Conservation (phyloP, 495 filamentous ascomycete species). For the Bacidia gigantensis region DNA sequence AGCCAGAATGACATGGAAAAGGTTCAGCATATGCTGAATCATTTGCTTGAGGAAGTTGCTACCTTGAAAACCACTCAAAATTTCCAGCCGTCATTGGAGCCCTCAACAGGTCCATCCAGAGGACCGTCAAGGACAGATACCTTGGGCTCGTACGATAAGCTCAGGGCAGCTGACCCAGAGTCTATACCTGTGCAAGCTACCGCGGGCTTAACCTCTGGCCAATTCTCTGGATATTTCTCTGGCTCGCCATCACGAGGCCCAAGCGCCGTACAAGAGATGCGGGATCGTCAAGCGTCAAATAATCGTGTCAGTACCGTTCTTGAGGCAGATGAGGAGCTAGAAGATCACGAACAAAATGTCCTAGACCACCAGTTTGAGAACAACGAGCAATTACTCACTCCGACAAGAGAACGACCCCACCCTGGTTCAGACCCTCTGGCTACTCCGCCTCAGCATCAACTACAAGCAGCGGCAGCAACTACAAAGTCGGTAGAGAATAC, state of each 20-base stretch:
- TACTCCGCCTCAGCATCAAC: constrained; percentile 54
- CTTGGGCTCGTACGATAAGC: constrained; percentile 26
- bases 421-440: constrained; percentile 52
- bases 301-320: constrained; percentile 80
- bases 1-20: constrained; percentile 75
- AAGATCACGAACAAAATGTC: constrained; percentile 35
- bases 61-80: constrained; percentile 56
- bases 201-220: constrained; percentile 61
- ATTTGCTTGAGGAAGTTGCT: constrained; percentile 83
- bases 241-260: constrained; percentile 48
- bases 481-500: constrained; percentile 56
- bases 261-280: constrained; percentile 42
- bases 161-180: constrained; percentile 23
- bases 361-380: constrained; percentile 30
- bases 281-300: constrained; percentile 49
- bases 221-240: constrained; percentile 65
- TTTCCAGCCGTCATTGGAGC: constrained; percentile 14
- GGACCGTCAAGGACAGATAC: constrained; percentile 25
- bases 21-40: constrained; percentile 92
- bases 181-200: constrained; percentile 77
- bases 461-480: constrained; percentile 32
- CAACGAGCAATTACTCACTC: constrained; percentile 35
- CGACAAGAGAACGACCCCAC: constrained; percentile 28
- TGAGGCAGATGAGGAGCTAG: constrained; percentile 61
- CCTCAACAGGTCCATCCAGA: background rate